These are phyloP conservation scores for Cyanidioschyzon merolae DNA, from an alignment of 23 red algal species.

Conservation along the genomic window DNA sequence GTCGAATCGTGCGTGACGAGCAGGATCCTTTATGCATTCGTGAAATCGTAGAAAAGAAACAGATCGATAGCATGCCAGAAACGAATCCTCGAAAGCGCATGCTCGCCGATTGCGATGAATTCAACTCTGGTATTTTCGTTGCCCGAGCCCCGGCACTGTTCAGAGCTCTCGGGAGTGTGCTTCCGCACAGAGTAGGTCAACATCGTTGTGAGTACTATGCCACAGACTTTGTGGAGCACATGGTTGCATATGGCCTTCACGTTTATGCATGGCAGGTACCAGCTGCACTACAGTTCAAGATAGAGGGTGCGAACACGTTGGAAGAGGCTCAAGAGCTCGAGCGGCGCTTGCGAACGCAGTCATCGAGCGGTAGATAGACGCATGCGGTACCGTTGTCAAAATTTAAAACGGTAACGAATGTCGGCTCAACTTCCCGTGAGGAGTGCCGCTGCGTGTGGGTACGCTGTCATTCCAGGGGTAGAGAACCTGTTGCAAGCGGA, in stretches of 20 bases:
- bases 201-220: constrained; percentile 77
- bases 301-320: constrained; percentile 93
- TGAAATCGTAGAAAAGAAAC: constrained; percentile 94
- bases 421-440: no score
- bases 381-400: no score
- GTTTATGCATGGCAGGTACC: constrained; percentile 38
- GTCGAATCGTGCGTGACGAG: constrained; percentile 57
- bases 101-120: constrained; percentile 68
- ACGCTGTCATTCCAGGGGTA: no score
- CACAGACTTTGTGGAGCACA: constrained; percentile 81
- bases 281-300: constrained; percentile 42
- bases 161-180: constrained; percentile 39
- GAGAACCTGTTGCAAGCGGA: no score
- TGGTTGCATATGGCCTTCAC: constrained; percentile 25
- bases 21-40: constrained; percentile 18
- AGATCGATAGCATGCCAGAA: constrained; percentile 37
- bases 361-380: neutral
- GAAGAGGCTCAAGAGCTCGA: constrained; percentile 72
- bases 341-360: constrained; percentile 6
- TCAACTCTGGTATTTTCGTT: constrained; percentile 94
- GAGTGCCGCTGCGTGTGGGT: no score
- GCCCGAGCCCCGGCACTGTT: constrained; percentile 40
- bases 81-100: constrained; percentile 13
- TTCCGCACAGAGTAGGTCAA: constrained; percentile 19
- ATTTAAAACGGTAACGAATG: no score